phyloP scores from a whole-genome alignment of 495 filamentous ascomycete genomes.

The Penicillium lividum region DNA sequence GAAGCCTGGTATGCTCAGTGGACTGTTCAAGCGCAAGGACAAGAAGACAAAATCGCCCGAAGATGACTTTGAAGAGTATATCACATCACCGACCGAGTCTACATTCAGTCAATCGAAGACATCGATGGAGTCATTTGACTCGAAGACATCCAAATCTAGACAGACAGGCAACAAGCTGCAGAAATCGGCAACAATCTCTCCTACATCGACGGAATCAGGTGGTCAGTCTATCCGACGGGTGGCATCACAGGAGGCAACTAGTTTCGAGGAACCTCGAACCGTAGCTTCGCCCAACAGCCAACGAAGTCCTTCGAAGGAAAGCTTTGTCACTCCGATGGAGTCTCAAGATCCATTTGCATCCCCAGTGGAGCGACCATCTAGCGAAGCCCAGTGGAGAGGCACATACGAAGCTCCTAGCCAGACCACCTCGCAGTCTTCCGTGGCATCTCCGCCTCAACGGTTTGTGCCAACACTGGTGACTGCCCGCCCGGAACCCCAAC shows the following conservation, averaged over 20 bases:
- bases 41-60: constrained; percentile 74
- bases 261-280: constrained; percentile 20
- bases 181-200: constrained; percentile 47
- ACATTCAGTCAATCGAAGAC: constrained; percentile 49
- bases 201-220: constrained; percentile 33
- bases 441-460: constrained; percentile 39
- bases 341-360: constrained; percentile 26
- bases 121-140: constrained; percentile 50
- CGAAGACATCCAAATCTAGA: constrained; percentile 62
- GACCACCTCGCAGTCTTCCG: constrained; percentile 17
- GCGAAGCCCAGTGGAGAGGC: constrained; percentile 26
- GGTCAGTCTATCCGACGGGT: constrained; percentile 45
- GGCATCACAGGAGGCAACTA: constrained; percentile 33
- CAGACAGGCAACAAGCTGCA: constrained; percentile 43
- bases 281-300: constrained; percentile 23
- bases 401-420: constrained; percentile 12
- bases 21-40: constrained; percentile 92
- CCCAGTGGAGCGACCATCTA: constrained; percentile 32
- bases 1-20: constrained; percentile 87
- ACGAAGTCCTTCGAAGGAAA: constrained; percentile 30
- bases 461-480: constrained; percentile 48
- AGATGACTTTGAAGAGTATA: constrained; percentile 62
- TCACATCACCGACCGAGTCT: constrained; percentile 61
- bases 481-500: constrained; percentile 19
- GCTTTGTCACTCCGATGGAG: constrained; percentile 24